Evolutionary conservation across 2,329 filamentous ascomycete species (phyloP).

Genomic region (Macroventuria anomochaeta): DNA sequence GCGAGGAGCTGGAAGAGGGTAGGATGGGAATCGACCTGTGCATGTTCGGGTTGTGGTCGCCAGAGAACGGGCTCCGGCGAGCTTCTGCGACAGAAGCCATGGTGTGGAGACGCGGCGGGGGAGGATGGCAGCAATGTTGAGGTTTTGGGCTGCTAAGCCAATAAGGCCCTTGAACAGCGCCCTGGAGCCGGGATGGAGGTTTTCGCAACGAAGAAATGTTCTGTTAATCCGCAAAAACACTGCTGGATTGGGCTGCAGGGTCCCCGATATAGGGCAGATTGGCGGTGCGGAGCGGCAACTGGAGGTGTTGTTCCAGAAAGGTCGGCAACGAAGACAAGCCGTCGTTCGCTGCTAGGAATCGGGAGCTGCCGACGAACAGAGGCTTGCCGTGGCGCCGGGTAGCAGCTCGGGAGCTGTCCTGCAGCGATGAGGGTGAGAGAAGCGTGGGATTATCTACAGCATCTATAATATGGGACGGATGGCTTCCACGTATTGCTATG

Average conservation of each 20-base stretch:
- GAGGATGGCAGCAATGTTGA: conserved; percentile 19
- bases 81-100: conserved; percentile 57
- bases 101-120: conserved; percentile 17
- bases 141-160: conserved; percentile 16
- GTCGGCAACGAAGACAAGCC: conserved; percentile 6
- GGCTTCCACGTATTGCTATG: conserved; percentile 1
- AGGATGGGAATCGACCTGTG: conserved; percentile 61
- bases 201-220: conserved; percentile 6
- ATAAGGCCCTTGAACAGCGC: conserved; percentile 4
- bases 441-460: conserved; percentile 4
- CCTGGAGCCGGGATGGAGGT: conserved; percentile 2
- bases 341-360: conserved; percentile 4
- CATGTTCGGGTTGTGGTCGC: conserved; percentile 52
- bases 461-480: not conserved
- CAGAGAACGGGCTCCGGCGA: conserved; percentile 56
- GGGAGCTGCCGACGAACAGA: conserved; percentile 9
- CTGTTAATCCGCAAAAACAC: conserved; percentile 3
- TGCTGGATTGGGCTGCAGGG: conserved; percentile 13
- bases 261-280: conserved; percentile 12
- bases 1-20: conserved; percentile 55
- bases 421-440: conserved; percentile 1
- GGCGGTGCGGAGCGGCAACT: conserved; percentile 9
- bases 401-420: conserved; percentile 11
- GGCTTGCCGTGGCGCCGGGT: conserved; percentile 11
- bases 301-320: conserved; percentile 10